Base-by-base conservation (phyloP, 495 filamentous ascomycete species). In the Cenococcum geophilum region DNA sequence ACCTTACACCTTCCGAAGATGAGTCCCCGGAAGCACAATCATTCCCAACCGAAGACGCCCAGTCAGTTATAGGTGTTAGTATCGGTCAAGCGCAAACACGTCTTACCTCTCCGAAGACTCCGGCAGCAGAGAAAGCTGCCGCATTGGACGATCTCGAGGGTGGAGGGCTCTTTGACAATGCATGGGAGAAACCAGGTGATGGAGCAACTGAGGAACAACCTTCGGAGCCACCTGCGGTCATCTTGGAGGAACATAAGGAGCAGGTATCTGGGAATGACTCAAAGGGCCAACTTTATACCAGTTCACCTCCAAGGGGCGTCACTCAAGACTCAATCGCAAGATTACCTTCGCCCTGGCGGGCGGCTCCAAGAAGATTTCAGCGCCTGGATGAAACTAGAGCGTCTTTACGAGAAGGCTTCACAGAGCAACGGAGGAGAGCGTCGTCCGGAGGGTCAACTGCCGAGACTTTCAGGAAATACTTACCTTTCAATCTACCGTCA, bases 51-150 rank as follows among this genome's bases (percentile, higher is more conserved):
- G 82, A 86, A 63, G 82, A 84, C 60, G 83, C 75, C 16, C 78
- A 82, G 55, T 82, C 82, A 3, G 75, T 92, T 58, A 80, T 96
- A 60, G 89, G 89, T 22, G 81, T 91, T 55, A 87, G 89, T 62
- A 87, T 96, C 58, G 83, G 88, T 65, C 80, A 79, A 16, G 75
- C 78, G 16, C 91, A 92, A 43, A 88, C 83, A 52, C 80, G 86
- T 45, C 78, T 95, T 60, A 85, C 84, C 34, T 83, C 85, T 20
- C 81, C 87, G 14, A 78, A 77, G 48, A 92, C 87, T 0, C 85
- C 89, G 1, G 83, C 86, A 10, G 82, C 84, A 40, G 90, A 95
- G 70, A 92, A 89, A 75, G 82, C 75, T 35, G 83, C 84, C 0
- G 83, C 82, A 0, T 75, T 96, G 76, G 83, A 88, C 14, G 81